A percentile compares a stretch with the other conserved stretches of the same genome.
These are phyloP conservation scores for Penicillium paneum DNA, from an alignment of 2,329 filamentous ascomycete species.

Conservation along the genomic window DNA sequence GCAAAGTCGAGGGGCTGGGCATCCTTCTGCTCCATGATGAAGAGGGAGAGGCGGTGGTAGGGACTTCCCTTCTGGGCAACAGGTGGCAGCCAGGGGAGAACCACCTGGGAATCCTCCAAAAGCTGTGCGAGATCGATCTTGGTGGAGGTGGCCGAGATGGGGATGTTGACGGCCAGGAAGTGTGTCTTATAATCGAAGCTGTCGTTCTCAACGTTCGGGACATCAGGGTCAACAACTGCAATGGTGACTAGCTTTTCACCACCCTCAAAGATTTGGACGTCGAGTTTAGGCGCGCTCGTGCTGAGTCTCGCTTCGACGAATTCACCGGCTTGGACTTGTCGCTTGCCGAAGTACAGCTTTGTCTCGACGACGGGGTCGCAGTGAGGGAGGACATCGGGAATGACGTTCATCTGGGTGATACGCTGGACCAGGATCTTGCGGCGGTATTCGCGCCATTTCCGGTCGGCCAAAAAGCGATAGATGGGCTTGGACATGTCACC, in stretches of 20 bases:
- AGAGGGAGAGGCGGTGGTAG: constrained; percentile 83
- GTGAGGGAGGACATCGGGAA: constrained; percentile 81
- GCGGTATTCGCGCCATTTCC: constrained; percentile 83
- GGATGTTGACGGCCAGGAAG: constrained; percentile 74
- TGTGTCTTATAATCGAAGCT: constrained; percentile 78
- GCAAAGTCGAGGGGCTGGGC: constrained; percentile 58
- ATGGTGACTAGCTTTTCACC: constrained; percentile 80
- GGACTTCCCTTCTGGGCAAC: constrained; percentile 85
- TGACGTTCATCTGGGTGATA: constrained; percentile 78
- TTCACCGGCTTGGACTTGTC: constrained; percentile 69
- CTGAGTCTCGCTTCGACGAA: constrained; percentile 72
- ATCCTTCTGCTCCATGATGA: constrained; percentile 75
- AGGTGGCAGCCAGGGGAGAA: constrained; percentile 77
- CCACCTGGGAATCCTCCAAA: constrained; percentile 61
- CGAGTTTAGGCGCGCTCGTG: constrained; percentile 70
- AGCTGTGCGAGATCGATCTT: constrained; percentile 65
- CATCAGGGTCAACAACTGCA: constrained; percentile 83
- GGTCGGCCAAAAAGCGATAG: constrained; percentile 83
- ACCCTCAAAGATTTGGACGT: constrained; percentile 78
- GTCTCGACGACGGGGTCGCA: constrained; percentile 78
- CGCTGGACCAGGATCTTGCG: constrained; percentile 78
- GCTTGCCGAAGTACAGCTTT: constrained; percentile 71
- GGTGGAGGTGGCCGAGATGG: constrained; percentile 59
- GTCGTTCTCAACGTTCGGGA: constrained; percentile 73
- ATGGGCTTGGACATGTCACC: constrained; percentile 96